Evolutionary conservation across 2,329 filamentous ascomycete genomes (phyloP), one percentile per base, ranked within the genome.

Genomic region (Aureobasidium musti): DNA sequence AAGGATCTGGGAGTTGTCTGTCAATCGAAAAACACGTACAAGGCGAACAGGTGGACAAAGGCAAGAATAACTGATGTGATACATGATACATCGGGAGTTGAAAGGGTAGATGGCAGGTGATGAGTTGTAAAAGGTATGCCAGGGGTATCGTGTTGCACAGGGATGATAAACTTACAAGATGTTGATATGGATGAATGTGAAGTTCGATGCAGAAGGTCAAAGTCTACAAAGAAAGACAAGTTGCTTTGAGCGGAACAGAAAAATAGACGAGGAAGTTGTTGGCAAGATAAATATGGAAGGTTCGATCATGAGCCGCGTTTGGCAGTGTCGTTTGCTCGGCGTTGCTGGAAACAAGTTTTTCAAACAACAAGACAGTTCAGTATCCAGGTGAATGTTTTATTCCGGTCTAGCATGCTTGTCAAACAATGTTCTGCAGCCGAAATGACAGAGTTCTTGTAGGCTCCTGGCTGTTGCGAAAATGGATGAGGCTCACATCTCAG

Each of bases 251-350:
- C 33, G 14, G n/a, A 13, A 13, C 10, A 23, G 21, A 5, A 10
- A 39, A 14, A 37, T n/a, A 23, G 23, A 23, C 10, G 14, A 54
- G 4, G 10, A 23, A 37, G 33, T 37, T 5, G 33, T 5, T 17
- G n/a, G 10, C n/a, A 14, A 23, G 30, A 33, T n/a, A 17, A 13
- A 37, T 54, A 37, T 54, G 30, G 30, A 37, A 54, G 33, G 30
- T 3, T 6, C 33, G 33, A 23, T n/a, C n/a, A 11, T 0, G 11
- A 7, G 52, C 52, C 26, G n/a, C 52, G 52, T 37, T 54, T 54
- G 30, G n/a, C 33, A 6, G 17, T 2, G 30, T 54, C 52, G 52
- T 54, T 54, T 54, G 52, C 52, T 54, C 52, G n/a, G 52, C 33
- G 23, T 60, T 60, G 11, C 43, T 45, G 37, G 37, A 35, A 17